A percentile compares a stretch with the other conserved stretches of the same genome.
Evolutionary conservation across 495 filamentous ascomycete species (phyloP).

Genomic region (Peziza echinospora): DNA sequence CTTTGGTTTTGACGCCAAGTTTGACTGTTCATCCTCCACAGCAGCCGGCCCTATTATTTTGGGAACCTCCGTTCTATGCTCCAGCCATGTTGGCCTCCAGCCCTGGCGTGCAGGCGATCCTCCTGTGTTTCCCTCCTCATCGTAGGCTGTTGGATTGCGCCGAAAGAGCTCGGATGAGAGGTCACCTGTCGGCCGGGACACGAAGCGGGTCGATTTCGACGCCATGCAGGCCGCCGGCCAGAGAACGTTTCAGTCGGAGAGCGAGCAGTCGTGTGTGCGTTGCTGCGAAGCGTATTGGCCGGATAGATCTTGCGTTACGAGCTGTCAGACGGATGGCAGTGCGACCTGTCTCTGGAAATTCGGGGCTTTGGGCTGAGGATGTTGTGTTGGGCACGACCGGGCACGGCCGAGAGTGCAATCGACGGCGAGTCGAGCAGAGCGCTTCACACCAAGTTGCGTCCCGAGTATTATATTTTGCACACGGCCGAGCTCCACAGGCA

Average conservation of each 20-base stretch:
- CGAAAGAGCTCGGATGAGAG: conserved; percentile 9
- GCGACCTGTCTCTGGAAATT: too few relatives aligned
- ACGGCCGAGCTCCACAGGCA: too few relatives aligned
- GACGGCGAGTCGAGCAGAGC: too few relatives aligned
- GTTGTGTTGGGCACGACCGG: too few relatives aligned
- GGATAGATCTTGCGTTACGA: too few relatives aligned
- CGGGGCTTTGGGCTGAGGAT: too few relatives aligned
- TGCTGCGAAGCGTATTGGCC: too few relatives aligned
- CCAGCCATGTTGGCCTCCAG: conserved; percentile 4
- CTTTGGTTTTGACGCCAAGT: conserved; percentile 6
- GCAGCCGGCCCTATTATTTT: not conserved
- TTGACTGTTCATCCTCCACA: conserved; percentile 8
- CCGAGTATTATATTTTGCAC: too few relatives aligned
- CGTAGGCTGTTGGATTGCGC: not conserved
- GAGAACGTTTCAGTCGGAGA: too few relatives aligned
- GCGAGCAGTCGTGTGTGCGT: conserved; percentile 1
- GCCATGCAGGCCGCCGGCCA: conserved; percentile 7
- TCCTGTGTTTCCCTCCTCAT: conserved; percentile 8
- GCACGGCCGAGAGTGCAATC: too few relatives aligned
- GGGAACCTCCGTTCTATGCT: not conserved
- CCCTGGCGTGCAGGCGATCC: not conserved
- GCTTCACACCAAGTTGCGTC: too few relatives aligned
- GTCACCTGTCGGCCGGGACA: conserved; percentile 10
- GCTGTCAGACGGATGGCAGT: too few relatives aligned
- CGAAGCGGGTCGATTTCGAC: conserved; percentile 6